Evolutionary conservation across 106 monocot genomes (phyloP).

Genomic region (Posidonia australis): DNA sequence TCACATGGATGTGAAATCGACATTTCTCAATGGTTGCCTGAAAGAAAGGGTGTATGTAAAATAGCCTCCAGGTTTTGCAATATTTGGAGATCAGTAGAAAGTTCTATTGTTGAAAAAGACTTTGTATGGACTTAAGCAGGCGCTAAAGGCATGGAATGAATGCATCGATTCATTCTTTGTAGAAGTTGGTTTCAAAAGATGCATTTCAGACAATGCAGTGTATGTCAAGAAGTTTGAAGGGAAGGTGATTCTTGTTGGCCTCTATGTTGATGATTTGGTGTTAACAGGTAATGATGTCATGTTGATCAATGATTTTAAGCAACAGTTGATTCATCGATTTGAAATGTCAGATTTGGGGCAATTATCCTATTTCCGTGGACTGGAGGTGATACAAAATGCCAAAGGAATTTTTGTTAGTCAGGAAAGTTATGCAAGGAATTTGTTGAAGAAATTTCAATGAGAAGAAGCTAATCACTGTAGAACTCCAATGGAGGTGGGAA

Average conservation of each 20-base stretch:
- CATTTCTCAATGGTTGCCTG: background rate
- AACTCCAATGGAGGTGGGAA: background rate
- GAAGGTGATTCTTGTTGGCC: background rate
- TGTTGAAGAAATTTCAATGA: background rate
- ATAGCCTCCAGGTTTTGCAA: too few relatives aligned
- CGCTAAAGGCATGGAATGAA: too few relatives aligned
- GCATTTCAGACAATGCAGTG: too few relatives aligned
- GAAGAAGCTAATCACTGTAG: background rate
- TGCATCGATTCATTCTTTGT: too few relatives aligned
- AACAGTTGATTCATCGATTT: background rate
- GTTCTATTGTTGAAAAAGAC: too few relatives aligned
- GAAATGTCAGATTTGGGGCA: background rate
- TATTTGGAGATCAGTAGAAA: too few relatives aligned
- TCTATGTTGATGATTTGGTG: conserved; percentile 4
- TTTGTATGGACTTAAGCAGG: too few relatives aligned
- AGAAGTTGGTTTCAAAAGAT: too few relatives aligned
- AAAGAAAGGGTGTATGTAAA: background rate
- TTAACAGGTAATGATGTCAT: background rate
- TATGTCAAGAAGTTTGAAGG: background rate
- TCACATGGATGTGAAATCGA: too few relatives aligned
- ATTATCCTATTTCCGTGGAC: background rate
- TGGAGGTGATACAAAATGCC: background rate
- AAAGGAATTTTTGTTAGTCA: background rate
- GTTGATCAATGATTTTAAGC: background rate
- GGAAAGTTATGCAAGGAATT: background rate